Evolutionary conservation across 345 rosid genomes (phyloP).

Genomic region (Sonneratia alba): DNA sequence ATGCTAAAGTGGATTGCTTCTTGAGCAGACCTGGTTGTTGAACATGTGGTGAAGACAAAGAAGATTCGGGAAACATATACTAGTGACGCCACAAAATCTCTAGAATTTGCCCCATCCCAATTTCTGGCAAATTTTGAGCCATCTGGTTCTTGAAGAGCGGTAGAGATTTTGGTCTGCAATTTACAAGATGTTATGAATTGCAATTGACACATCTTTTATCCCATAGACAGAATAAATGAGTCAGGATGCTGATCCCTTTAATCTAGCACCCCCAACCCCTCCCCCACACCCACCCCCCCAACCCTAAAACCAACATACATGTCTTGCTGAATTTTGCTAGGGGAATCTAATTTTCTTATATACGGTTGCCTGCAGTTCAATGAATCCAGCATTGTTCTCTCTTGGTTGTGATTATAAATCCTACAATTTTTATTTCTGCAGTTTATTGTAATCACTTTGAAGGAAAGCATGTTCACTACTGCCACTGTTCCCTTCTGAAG

Average conservation of each 20-base stretch:
- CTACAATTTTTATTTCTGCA: constrained; percentile 14
- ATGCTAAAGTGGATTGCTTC: background rate
- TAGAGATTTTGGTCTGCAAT: no score
- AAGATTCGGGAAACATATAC: background rate
- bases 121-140: no score
- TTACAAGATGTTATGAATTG: no score
- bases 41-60: no score
- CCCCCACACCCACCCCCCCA: no score
- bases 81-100: no score
- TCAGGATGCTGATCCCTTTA: background rate
- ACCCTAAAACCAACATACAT: background rate
- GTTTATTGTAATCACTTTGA: constrained; percentile 87
- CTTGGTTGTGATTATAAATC: background rate
- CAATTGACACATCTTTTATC: no score
- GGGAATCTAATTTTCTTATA: background rate
- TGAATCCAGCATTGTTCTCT: background rate
- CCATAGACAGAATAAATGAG: no score
- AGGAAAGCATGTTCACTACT: constrained; percentile 94
- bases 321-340: background rate
- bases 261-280: no score
- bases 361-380: no score
- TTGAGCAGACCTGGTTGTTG: background rate
- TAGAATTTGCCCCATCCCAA: no score
- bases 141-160: no score
- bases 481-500: constrained; percentile 87